Conservation (phyloP, 441 rosid species). For the Lepidium campestre region DNA sequence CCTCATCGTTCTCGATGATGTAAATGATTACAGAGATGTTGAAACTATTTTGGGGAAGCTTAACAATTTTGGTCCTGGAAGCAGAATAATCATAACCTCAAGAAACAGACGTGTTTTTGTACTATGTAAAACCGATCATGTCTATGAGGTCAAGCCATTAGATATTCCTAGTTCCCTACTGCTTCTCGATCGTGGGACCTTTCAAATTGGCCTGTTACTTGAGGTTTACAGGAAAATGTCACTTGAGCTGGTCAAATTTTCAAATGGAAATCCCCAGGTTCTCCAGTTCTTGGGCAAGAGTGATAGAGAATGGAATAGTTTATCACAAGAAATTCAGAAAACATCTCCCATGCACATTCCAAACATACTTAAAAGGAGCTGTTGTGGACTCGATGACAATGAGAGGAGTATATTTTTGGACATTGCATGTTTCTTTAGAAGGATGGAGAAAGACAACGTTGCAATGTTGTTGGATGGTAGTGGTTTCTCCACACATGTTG, state of each 20-base stretch:
- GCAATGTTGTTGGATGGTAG: constrained; percentile 22
- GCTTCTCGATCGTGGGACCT: not conserved
- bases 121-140: not conserved
- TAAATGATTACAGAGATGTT: constrained; percentile 19
- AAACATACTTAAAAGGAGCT: constrained; percentile 19
- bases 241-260: constrained; percentile 13
- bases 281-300: not conserved
- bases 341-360: not conserved
- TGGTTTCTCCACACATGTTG: constrained; percentile 13
- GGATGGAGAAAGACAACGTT: not conserved
- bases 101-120: constrained; percentile 23
- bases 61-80: constrained; percentile 28
- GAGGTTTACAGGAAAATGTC: not conserved
- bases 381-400: constrained; percentile 25
- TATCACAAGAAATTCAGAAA: not conserved
- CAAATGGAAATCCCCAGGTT: constrained; percentile 23
- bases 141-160: constrained; percentile 22
- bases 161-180: not conserved
- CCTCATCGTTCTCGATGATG: constrained; percentile 28
- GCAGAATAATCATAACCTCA: constrained; percentile 34
- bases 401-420: constrained; percentile 33
- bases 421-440: constrained; percentile 33
- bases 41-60: constrained; percentile 1
- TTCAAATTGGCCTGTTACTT: not conserved
- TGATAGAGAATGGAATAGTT: not conserved